phyloP scores from a whole-genome alignment of 2,329 filamentous ascomycete genomes.

The Fusarium proliferatum region DNA sequence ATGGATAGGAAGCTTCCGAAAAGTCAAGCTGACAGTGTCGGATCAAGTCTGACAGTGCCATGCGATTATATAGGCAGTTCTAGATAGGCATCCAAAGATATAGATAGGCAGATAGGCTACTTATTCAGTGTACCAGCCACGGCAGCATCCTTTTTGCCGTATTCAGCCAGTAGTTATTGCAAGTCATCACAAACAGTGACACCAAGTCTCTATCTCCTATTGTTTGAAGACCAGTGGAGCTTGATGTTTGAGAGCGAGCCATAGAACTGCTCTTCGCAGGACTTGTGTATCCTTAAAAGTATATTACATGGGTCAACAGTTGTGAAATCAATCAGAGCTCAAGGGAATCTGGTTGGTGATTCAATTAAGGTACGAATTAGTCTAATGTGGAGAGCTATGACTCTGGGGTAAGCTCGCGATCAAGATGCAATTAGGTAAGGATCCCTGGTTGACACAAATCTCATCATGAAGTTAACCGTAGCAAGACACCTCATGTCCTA shows the following conservation, averaged over 20 bases:
- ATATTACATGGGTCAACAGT: no score
- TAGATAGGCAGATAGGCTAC: not conserved
- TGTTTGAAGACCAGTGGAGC: not conserved
- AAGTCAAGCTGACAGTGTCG: conserved; percentile 2
- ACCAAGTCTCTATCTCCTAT: not conserved
- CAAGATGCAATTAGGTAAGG: not conserved
- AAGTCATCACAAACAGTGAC: not conserved
- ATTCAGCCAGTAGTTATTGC: not conserved
- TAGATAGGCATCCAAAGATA: not conserved
- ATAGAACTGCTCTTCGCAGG: not conserved
- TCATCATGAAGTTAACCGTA: not conserved
- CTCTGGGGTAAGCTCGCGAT: conserved; percentile 1
- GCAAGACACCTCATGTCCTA: not conserved
- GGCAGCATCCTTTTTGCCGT: not conserved
- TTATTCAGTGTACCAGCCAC: not conserved
- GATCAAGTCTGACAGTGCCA: not conserved
- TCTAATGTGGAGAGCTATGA: not conserved
- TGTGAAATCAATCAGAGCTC: not conserved
- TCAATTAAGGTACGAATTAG: not conserved
- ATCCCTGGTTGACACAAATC: not conserved
- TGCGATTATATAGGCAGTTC: not conserved
- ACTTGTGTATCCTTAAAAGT: not conserved
- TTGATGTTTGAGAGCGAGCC: not conserved
- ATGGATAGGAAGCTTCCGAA: not conserved
- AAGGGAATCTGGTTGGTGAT: not conserved